Evolutionary conservation across 345 rosid genomes (phyloP), one percentile per base, ranked within the genome.

Genomic region (Syzygium aqueum): DNA sequence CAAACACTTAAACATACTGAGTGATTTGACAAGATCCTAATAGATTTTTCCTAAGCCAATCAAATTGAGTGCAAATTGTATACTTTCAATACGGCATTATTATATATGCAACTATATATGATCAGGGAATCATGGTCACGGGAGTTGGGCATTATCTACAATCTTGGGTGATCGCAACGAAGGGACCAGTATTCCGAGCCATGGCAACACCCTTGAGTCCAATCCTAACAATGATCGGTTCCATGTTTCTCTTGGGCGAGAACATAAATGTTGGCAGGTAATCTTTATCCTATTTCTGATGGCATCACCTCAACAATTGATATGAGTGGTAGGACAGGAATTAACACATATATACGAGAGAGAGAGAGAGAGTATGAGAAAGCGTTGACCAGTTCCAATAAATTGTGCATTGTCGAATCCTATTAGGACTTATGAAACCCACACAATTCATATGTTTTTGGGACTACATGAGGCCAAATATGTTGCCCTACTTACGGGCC

Each of bases 171-270:
- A 84, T 84, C 5, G 73, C 53, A 16, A 73, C 37, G 87, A 90
- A 84, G 56, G 91, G 91, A 25, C 91, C 91, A 5, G 84, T 90
- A 19, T 90, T 90, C 40, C 88, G 8, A 27, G 91, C 88, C 12
- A 88, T 86, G 85, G 67, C 84, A 28, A 88, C 73, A 23, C 88
- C 91, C 77, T 28, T 87, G 30, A 53, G 16, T 86, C 85, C 86
- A 9, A 85, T 86, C 17, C 53, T 86, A 21, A 88, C 88, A 50
- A 84, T 52, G 17, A 25, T 89, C 43, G 85, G 90, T 21, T 89
- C 89, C 13, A 54, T 80, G 43, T 53, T 89, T 63, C 57, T 89
- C 63, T 85, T 89, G 28, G 89, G 87, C 16, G 87, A 89, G 90
- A 43, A 51, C 51, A 84, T 89, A 13, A 77, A 56, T 53, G 53